Evolutionary conservation across 345 rosid genomes (phyloP).

Genomic region (Acer negundo): DNA sequence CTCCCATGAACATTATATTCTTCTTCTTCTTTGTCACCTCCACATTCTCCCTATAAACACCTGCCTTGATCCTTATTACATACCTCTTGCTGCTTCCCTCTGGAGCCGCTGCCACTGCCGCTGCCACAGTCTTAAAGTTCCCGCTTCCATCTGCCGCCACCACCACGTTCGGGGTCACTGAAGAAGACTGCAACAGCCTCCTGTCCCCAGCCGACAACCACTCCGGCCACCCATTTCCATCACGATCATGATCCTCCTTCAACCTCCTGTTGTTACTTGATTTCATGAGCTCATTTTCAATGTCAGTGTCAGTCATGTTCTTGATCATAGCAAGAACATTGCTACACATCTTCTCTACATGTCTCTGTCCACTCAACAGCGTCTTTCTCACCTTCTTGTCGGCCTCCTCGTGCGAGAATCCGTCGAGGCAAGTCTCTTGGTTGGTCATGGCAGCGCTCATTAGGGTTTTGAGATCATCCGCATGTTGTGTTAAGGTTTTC

Average conservation of each 20-base stretch:
- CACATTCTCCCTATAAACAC: conserved; percentile 80
- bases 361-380: conserved; percentile 39
- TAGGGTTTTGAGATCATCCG: conserved; percentile 79
- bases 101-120: conserved; percentile 79
- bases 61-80: conserved; percentile 70
- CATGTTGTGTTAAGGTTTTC: conserved; percentile 66
- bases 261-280: conserved; percentile 42
- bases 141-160: conserved; percentile 96
- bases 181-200: conserved; percentile 59
- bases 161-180: conserved; percentile 60
- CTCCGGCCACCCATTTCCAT: conserved; percentile 55
- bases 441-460: conserved; percentile 91
- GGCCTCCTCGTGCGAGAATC: conserved; percentile 62
- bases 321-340: conserved; percentile 65
- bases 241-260: conserved; percentile 24
- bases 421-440: conserved; percentile 87
- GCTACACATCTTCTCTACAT: conserved; percentile 64
- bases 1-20: conserved; percentile 84
- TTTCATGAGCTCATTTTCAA: conserved; percentile 37
- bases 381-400: conserved; percentile 48
- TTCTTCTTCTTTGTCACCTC: conserved; percentile 63
- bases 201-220: conserved; percentile 76
- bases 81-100: conserved; percentile 57
- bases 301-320: conserved; percentile 67
- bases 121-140: conserved; percentile 51